A percentile compares a stretch with the other conserved stretches of the same genome.
Conservation (phyloP, 1,284 basidiomycete species). For the Cerrena zonata region DNA sequence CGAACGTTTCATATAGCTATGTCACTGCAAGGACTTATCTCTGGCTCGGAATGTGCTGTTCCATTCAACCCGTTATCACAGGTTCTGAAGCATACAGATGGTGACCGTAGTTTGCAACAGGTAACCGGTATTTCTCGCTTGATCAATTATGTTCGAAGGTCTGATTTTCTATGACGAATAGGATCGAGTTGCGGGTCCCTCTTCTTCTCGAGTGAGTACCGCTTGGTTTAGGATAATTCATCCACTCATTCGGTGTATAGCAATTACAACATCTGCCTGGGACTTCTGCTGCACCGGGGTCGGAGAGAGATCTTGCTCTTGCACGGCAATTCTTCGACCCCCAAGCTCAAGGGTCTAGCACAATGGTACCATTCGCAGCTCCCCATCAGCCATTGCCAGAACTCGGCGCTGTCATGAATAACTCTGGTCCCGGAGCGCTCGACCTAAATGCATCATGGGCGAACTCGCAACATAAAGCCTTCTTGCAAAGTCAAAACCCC, state of each 20-base stretch:
- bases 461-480: slow-evolving; percentile 31
- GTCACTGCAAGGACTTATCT: slow-evolving; percentile 78
- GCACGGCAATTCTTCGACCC: slow-evolving; percentile 74
- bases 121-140: slow-evolving; percentile 37
- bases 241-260: no score
- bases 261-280: slow-evolving; percentile 72
- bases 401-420: slow-evolving; percentile 34
- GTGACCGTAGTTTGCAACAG: slow-evolving; percentile 84
- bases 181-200: slow-evolving; percentile 71
- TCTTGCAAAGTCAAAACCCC: slow-evolving; percentile 14
- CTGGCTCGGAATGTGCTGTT: slow-evolving; percentile 85
- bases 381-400: slow-evolving; percentile 31
- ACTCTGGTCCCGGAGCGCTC: slow-evolving; percentile 17
- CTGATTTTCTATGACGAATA: slow-evolving; percentile 31
- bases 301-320: slow-evolving; percentile 63
- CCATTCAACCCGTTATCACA: slow-evolving; percentile 84
- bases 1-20: slow-evolving; percentile 31
- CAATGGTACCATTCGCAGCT: slow-evolving; percentile 26
- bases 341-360: slow-evolving; percentile 29
- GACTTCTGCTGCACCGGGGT: slow-evolving; percentile 40
- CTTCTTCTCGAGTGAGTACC: slow-evolving; percentile 55
- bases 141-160: background rate
- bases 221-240: background rate
- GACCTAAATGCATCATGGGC: slow-evolving; percentile 50
- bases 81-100: slow-evolving; percentile 87